A percentile compares a stretch with the other conserved stretches of the same genome.
phyloP scores from a whole-genome alignment of 2,329 filamentous ascomycete species.

The Hymenoscyphus salicellus region DNA sequence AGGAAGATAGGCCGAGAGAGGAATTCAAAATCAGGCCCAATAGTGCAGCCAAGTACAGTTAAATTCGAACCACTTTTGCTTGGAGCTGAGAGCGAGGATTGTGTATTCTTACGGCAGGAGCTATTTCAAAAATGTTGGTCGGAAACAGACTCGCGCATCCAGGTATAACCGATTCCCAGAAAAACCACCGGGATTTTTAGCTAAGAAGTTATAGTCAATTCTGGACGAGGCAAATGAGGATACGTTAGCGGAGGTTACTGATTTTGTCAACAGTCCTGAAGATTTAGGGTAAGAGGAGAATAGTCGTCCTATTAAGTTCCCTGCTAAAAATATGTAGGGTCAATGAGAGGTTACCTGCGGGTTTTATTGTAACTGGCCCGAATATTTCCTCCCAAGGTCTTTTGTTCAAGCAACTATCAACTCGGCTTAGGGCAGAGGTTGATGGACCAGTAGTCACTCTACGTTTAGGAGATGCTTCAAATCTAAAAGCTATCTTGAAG shows the following conservation, averaged over 20 bases:
- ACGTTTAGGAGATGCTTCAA: slow-evolving; percentile 67
- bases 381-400: slow-evolving; percentile 73
- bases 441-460: slow-evolving; percentile 62
- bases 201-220: slow-evolving; percentile 45
- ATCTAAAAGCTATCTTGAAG: slow-evolving; percentile 70
- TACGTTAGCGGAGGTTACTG: slow-evolving; percentile 56
- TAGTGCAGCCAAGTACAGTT: slow-evolving; percentile 3
- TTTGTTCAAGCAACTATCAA: slow-evolving; percentile 68
- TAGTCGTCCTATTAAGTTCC: background rate
- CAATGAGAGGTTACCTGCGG: slow-evolving; percentile 50
- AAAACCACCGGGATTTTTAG: background rate
- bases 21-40: slow-evolving; percentile 13
- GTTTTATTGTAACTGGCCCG: slow-evolving; percentile 73
- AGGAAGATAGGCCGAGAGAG: slow-evolving; percentile 33
- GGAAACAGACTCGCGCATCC: slow-evolving; percentile 60
- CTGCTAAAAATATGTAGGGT: slow-evolving; percentile 16
- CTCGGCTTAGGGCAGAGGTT: slow-evolving; percentile 47
- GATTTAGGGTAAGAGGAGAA: slow-evolving; percentile 28
- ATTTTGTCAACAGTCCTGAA: slow-evolving; percentile 48
- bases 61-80: slow-evolving; percentile 53
- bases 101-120: slow-evolving; percentile 52
- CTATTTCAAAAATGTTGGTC: slow-evolving; percentile 64
- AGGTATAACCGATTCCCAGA: slow-evolving; percentile 45
- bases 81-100: slow-evolving; percentile 50
- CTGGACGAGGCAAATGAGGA: slow-evolving; percentile 59